Evolutionary conservation across 176 grass and related monocot species (phyloP).

Genomic region (Oryza coarctata): DNA sequence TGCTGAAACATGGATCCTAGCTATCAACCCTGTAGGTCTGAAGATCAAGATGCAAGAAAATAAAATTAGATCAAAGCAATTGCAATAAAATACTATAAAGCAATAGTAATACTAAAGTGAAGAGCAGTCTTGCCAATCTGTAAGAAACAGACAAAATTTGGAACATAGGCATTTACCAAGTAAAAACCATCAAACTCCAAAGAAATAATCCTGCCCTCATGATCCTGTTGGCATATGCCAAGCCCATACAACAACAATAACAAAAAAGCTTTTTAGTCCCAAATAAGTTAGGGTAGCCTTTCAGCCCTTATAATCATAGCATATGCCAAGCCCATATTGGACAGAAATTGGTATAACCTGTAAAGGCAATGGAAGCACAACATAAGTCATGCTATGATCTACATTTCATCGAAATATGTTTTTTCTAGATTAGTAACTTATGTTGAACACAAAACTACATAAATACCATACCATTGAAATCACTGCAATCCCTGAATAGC

Average conservation of each 20-base stretch:
- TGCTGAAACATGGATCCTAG: slow-evolving; percentile 72
- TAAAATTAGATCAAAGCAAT: slow-evolving; percentile 26
- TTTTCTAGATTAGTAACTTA: background rate
- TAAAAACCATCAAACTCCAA: slow-evolving; percentile 88
- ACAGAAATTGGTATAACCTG: slow-evolving; percentile 84
- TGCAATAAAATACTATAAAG: slow-evolving; percentile 20
- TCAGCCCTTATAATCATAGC: slow-evolving; percentile 82
- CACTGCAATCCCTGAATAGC: slow-evolving; percentile 52
- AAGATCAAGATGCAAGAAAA: slow-evolving; percentile 25
- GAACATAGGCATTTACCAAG: slow-evolving; percentile 81
- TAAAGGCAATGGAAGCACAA: slow-evolving; percentile 31
- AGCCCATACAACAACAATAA: too few relatives aligned
- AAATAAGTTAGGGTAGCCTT: too few relatives aligned
- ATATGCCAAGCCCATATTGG: slow-evolving; percentile 66
- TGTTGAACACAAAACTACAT: background rate
- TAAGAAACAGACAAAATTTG: slow-evolving; percentile 80
- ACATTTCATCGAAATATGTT: slow-evolving; percentile 8
- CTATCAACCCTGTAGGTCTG: slow-evolving; percentile 68
- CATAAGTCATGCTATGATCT: background rate
- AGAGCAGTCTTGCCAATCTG: slow-evolving; percentile 52
- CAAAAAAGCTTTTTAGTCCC: too few relatives aligned
- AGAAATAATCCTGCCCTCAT: slow-evolving; percentile 77
- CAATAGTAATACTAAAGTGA: background rate
- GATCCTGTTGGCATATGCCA: slow-evolving; percentile 69
- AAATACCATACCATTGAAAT: slow-evolving; percentile 43